These are phyloP conservation scores for Wickerhamiella kurtzmanii DNA, from an alignment of 805 yeast genomes.

Conservation along the genomic window DNA sequence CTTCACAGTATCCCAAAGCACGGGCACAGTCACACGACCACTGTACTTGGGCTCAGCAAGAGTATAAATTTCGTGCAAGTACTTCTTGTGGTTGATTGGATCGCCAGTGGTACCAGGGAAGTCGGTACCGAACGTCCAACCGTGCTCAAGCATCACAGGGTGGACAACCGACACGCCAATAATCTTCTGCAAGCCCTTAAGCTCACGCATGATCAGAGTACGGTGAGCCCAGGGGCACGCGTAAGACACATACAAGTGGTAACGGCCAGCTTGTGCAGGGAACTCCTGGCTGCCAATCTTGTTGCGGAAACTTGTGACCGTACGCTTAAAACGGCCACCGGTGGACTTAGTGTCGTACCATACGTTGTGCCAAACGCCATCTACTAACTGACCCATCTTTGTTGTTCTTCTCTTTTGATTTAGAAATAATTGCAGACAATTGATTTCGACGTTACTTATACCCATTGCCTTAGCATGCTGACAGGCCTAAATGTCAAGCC, in stretches of 20 bases:
- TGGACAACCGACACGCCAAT: conserved; percentile 59
- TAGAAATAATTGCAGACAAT: too few species aligned
- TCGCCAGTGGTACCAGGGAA: conserved; percentile 41
- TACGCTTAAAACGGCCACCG: conserved; percentile 20
- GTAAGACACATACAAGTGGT: conserved; percentile 71
- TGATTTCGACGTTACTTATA: too few species aligned
- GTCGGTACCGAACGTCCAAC: conserved; percentile 70
- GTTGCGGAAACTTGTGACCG: conserved; percentile 17
- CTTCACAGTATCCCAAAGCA: conserved; percentile 74
- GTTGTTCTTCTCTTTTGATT: neutral
- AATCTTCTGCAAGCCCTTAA: conserved; percentile 57
- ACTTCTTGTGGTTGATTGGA: conserved; percentile 41
- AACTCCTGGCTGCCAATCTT: conserved; percentile 26
- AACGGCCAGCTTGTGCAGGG: conserved; percentile 65
- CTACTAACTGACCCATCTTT: conserved; percentile 19
- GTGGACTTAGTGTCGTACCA: conserved; percentile 21
- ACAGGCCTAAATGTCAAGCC: too few species aligned
- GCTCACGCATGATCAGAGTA: conserved; percentile 52
- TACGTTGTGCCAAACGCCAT: conserved; percentile 21
- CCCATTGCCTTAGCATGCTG: too few species aligned
- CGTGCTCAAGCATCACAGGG: conserved; percentile 76
- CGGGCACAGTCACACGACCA: conserved; percentile 86
- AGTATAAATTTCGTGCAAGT: conserved; percentile 59
- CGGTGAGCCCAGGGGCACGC: conserved; percentile 98
- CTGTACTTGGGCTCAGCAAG: conserved; percentile 60